Base-by-base conservation (phyloP, 2,329 filamentous ascomycete genomes). In the Aspergillus pseudoviridinutans region DNA sequence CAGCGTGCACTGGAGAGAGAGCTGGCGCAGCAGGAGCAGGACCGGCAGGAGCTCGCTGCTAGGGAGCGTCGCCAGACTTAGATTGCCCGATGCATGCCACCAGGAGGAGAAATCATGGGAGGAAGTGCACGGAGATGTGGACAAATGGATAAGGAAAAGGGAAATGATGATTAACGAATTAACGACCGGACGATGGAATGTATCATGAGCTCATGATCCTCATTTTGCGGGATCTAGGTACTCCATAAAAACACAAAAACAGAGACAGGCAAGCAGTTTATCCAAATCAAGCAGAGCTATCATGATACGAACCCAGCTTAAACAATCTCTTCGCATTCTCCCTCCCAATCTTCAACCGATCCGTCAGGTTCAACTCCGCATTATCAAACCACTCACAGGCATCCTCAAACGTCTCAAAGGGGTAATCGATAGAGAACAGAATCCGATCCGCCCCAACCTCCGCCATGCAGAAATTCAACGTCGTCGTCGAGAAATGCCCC, bases 241-340 rank as follows among this genome's bases (percentile, higher is more conserved):
- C 42, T 12, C 7, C 47, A 44, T 41, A 50, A 9, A 54, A 20
- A 38, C 29, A 20, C n/a, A 17, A 51, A 4, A 17, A 7, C 32
- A n/a, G 32, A 38, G 32, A 38, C 17, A 38, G 14, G 14, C 32
- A 38, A 5, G 5, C 14, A 38, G 32, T 3, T 17, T 38, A 17
- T 38, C 24, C 24, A 41, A 22, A 38, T 44, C 53, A 69, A 53
- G 70, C 68, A 32, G 59, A 61, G 32, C 63, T 67, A 65, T 74
- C 72, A 62, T 72, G 70, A 55, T 71, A 74, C 28, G 57, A 35
- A 32, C 65, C 67, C 54, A 75, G 53, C 59, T 75, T 66, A 38
- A 80, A 78, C 55, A 80, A 52, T 53, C 62, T 71, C 71, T 77
- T 79, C 47, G 78, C 77, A 66, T 80, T 80, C 55, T 78, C 77